Evolutionary conservation across 768 basidiomycete genomes (phyloP), one percentile per base, ranked within the genome.

Genomic region (Termitomyces sp.): DNA sequence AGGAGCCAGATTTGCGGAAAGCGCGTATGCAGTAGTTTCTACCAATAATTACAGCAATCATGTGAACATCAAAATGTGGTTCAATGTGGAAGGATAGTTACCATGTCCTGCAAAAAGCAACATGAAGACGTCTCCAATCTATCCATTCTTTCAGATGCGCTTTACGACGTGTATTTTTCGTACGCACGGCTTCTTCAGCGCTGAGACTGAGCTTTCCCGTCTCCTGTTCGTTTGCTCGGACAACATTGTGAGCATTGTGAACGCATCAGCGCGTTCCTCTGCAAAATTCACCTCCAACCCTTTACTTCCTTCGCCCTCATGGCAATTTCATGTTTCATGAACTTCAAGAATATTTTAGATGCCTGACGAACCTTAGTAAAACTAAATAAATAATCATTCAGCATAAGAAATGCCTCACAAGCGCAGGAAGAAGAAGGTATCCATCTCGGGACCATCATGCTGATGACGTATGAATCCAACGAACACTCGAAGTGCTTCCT

Each of bases 91-190:
- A 6, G 6, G 14, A 55, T 9, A 62, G 71, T 40, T 60, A 79
- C 83, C 84, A 65, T 85, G 82, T 4, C 85, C 85, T 32, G 84
- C 84, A 38, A 86, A 79, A 12, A 87, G 68, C 62, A 82, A 68
- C 12, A 77, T 63, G 61, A 77, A 84, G 0, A 82, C 65, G 55
- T 84, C 83, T 4, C 82, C 83, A 46, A 82, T 80, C 82, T 82
- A 50, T 33, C 26, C 30, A 30, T 30, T 30, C 6, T 30, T 30
- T 30, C 30, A 30, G 30, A 2, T 30, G 30, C 4, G 30, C 30
- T 6, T 30, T 30, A 6, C 4, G 30, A 30, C 30, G 23, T 14
- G 14, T 18, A n/a, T 13, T 13, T 18, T 23, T 10, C 16, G 26
- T 44, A 64, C 72, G 33, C 54, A 78, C 78, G 56, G 81, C 56